Conservation (phyloP, 192 early-diverging fungal species). For the Coemansia sp. region DNA sequence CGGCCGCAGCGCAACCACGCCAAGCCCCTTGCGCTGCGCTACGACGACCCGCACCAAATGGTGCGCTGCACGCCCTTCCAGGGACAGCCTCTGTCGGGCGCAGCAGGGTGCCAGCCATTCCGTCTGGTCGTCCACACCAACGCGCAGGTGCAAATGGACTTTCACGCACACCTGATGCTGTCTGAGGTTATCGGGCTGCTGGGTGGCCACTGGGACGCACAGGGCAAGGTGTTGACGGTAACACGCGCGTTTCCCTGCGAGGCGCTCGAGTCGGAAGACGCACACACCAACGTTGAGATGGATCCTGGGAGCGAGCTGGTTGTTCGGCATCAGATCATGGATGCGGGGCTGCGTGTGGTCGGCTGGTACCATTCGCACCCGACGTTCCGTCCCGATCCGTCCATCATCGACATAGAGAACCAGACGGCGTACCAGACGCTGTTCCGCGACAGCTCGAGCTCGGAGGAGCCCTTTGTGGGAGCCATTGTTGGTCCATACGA, state of each 20-base stretch:
- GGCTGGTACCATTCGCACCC: conserved; percentile 98
- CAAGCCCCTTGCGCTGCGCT: conserved; percentile 22
- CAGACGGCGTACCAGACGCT: conserved; percentile 81
- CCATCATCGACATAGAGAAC: conserved; percentile 85
- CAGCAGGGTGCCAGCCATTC: conserved; percentile 76
- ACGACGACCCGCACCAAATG: conserved; percentile 71
- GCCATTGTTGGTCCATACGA: conserved; percentile 90
- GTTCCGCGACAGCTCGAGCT: conserved; percentile 59
- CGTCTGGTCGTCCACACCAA: conserved; percentile 66
- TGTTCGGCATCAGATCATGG: conserved; percentile 68
- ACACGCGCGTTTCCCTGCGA: conserved; percentile 71
- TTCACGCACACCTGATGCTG: conserved; percentile 87
- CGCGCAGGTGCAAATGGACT: conserved; percentile 82
- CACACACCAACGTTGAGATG: conserved; percentile 84
- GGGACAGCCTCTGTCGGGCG: conserved; percentile 61
- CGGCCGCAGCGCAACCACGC: conserved; percentile 45
- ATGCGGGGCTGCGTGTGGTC: conserved; percentile 70
- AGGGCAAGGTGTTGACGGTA: conserved; percentile 55
- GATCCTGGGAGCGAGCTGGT: conserved; percentile 76
- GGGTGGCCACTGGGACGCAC: conserved; percentile 69
- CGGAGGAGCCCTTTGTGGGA: conserved; percentile 76
- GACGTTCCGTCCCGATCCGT: conserved; percentile 82
- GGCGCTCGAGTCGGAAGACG: conserved; percentile 66
- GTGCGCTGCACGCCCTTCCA: conserved; percentile 76
- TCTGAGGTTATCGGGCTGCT: conserved; percentile 88